Base-by-base conservation (phyloP, 768 basidiomycete species). In the Mycena alexandri region DNA sequence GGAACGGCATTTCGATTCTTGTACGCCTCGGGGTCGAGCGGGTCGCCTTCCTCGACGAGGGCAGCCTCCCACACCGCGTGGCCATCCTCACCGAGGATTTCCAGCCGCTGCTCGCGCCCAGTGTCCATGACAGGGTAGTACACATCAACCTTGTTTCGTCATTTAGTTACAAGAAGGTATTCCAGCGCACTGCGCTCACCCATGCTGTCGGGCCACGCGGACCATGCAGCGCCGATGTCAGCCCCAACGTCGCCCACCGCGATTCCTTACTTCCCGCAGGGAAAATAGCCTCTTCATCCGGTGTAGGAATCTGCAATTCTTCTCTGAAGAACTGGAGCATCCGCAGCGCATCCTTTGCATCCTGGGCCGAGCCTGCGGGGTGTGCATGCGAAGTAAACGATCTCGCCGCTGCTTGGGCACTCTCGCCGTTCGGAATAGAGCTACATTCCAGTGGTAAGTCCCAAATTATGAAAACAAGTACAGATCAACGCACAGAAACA, bases 61-160 rank as follows among this genome's bases (percentile, higher is more conserved):
- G 92, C 86, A 21, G 95, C 94, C 46, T 80, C 82, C 92, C 93
- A 93, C 7, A 84, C 75, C 16, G 82, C 74, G 21, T 78, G 74
- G 3, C 89, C 89, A 44, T 87, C 81, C 16, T 83, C 83, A 22
- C 82, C 86, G 48, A 93, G 78, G 22, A 96, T 88, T 53, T 90
- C 85, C 13, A 96, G 78, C 65, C 85, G 86, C 55, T 89, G 87
- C 59, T 91, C 86, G 9, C 91, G 81, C 1, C 93, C 89, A 0
- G 88, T 91, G 78, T 97, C 94, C 81, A 97, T 80, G 46, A 95
- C 83, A 2, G 96, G 95, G 78, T 92, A 97, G 78, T 99, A 98
- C 42, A 86, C 85, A 71, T 95, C 93, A 43, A 68, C 51, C 66
- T 67, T 10, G 9, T 6, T 24, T 19, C 17, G 10, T 21, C 19